Conservation (phyloP, 306 rosid genomes). For the Lagenaria siceraria region DNA sequence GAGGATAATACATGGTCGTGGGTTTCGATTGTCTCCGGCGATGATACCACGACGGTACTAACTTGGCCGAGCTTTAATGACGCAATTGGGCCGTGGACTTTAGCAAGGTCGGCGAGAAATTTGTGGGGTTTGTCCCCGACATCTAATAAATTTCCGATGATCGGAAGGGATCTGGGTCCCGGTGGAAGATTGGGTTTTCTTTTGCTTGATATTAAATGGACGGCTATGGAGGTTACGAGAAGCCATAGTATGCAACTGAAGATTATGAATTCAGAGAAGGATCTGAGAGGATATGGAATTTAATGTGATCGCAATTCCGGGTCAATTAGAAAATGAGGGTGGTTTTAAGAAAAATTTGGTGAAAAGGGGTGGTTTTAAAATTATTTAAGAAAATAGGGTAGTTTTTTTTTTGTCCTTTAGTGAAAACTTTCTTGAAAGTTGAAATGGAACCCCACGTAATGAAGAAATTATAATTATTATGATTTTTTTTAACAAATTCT, state of each 20-base stretch:
- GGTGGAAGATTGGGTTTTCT: constrained; percentile 29
- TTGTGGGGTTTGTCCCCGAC: constrained; percentile 41
- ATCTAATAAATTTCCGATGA: constrained; percentile 43
- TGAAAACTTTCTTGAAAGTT: no score
- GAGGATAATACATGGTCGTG: constrained; percentile 30
- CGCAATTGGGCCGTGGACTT: constrained; percentile 35
- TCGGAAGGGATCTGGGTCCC: constrained; percentile 32
- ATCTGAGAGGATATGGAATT: no score
- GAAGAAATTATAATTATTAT: no score
- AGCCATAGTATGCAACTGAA: background rate
- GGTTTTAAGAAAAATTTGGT: no score
- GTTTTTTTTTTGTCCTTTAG: no score
- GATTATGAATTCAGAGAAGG: no score
- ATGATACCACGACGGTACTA: constrained; percentile 34
- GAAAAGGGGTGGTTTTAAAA: no score
- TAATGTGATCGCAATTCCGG: no score
- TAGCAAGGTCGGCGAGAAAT: constrained; percentile 24
- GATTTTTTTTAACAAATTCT: no score
- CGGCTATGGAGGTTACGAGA: background rate
- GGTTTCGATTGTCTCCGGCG: constrained; percentile 20
- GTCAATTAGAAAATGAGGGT: no score
- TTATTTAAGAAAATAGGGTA: no score
- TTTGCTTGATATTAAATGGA: background rate
- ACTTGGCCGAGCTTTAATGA: constrained; percentile 35
- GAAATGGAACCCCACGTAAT: no score